Evolutionary conservation across 345 rosid species (phyloP).

Genomic region (Melaleuca quinquenervia): DNA sequence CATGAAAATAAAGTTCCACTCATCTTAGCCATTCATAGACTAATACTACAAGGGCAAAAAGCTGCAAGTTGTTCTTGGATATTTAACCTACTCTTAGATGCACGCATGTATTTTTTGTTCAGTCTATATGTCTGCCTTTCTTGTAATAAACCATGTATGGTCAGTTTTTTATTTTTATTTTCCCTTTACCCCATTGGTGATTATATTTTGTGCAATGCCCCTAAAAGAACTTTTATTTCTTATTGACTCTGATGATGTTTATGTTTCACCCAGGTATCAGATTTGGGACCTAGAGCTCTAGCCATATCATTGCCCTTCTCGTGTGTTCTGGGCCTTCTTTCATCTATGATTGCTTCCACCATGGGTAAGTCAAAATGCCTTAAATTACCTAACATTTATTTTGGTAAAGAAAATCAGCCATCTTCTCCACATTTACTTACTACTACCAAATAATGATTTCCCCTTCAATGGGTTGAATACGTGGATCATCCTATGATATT

Average conservation of each 20-base stretch:
- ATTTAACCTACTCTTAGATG: neutral
- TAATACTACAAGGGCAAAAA: neutral
- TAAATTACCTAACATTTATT: neutral
- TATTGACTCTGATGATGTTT: neutral
- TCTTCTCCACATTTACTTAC: neutral
- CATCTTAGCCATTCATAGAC: neutral
- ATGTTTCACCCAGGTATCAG: slow-evolving; percentile 14
- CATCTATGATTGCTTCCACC: slow-evolving; percentile 40
- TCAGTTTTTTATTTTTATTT: neutral
- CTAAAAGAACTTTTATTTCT: neutral
- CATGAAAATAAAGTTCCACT: neutral
- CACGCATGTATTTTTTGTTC: neutral
- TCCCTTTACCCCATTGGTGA: neutral
- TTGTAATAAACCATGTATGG: neutral
- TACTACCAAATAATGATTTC: neutral
- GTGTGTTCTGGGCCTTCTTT: slow-evolving; percentile 39
- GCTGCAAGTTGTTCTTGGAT: neutral
- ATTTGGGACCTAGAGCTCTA: slow-evolving; percentile 36
- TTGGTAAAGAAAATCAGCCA: neutral
- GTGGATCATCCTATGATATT: neutral
- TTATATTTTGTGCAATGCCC: neutral
- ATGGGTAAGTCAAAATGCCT: slow-evolving; percentile 22
- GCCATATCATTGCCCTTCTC: slow-evolving; percentile 38
- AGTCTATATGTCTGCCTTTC: neutral
- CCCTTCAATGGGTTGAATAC: neutral